These are phyloP conservation scores for Umbelopsis vinacea DNA, from an alignment of 192 early-diverging fungal genomes.

Conservation along the genomic window DNA sequence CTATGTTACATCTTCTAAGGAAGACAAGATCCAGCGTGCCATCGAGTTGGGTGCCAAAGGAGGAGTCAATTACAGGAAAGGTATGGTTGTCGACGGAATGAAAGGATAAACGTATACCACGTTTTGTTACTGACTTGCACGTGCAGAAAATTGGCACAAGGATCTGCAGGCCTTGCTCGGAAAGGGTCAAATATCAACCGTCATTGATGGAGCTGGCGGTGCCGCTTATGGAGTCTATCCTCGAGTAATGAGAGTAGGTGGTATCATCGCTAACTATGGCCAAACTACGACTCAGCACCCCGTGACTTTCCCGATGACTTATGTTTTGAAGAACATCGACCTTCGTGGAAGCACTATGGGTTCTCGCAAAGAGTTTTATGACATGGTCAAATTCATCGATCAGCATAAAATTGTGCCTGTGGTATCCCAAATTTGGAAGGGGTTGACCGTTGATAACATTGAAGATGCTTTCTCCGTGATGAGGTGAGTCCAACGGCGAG, in stretches of 20 bases:
- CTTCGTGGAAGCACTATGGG: conserved; percentile 71
- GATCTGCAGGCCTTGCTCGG: conserved; percentile 47
- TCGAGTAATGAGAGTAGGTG: conserved; percentile 50
- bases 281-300: conserved; percentile 51
- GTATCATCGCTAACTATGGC: conserved; percentile 65
- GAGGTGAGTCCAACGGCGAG: conserved; percentile 25
- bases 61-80: conserved; percentile 70
- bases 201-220: conserved; percentile 75
- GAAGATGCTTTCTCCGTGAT: conserved; percentile 34
- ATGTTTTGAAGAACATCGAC: conserved; percentile 65
- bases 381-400: conserved; percentile 65
- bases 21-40: conserved; percentile 65
- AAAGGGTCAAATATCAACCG: conserved; percentile 45
- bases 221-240: conserved; percentile 46
- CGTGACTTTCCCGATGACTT: conserved; percentile 47
- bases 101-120: neutral
- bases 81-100: conserved; percentile 36
- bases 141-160: conserved; percentile 49
- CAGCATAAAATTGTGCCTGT: conserved; percentile 62
- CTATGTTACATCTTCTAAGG: conserved; percentile 68
- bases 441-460: conserved; percentile 37
- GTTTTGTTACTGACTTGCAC: neutral
- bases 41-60: conserved; percentile 66
- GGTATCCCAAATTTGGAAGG: conserved; percentile 57
- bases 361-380: conserved; percentile 59